Evolutionary conservation across 139 green algal genomes (phyloP), one percentile per base, ranked within the genome.

Genomic region (Tetratostichococcus sp.): DNA sequence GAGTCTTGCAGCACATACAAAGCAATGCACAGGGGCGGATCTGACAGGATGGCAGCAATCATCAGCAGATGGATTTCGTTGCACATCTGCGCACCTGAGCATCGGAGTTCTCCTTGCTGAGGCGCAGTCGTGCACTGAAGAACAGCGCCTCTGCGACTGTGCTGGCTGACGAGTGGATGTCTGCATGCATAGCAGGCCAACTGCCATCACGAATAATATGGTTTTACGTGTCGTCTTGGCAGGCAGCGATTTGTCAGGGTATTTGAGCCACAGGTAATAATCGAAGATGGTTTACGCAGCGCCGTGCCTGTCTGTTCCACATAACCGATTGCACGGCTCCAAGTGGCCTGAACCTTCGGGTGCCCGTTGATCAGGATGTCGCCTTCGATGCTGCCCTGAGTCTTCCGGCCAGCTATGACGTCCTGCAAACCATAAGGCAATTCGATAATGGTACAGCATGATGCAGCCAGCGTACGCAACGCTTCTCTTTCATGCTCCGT

Each of bases 331-430:
- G 91, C 83, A 2, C 91, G 75, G 0, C 81, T 80, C 83, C 91
- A 96, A 22, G 80, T 83, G 17, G 23, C 69, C 80, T 95, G 90
- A 23, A 89, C 76, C 80, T 93, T 91, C 42, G 86, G 86, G 71
- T 89, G 81, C 6, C 77, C 81, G 75, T 89, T 89, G 26, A 88
- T 80, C 6, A 90, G 79, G 68, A 94, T 91, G 34, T 91, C 82
- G 1, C 90, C 90, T 0, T 80, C 75, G 62, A 93, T 87, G 2
- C 82, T 30, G 26, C 91, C 91, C 59, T 87, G 77, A 0, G 90
- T 95, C 85, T 95, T 95, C 67, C 90, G 79, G 3, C 89, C 87
- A 23, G 88, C 86, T 16, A 95, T 82, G 35, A 89, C 84, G 72
- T 95, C n/a, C n/a, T n/a, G n/a, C n/a, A n/a, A n/a, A n/a, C n/a